These are phyloP conservation scores for Alternaria hordeiaustralica DNA, from an alignment of 2,329 filamentous ascomycete species.

Conservation along the genomic window DNA sequence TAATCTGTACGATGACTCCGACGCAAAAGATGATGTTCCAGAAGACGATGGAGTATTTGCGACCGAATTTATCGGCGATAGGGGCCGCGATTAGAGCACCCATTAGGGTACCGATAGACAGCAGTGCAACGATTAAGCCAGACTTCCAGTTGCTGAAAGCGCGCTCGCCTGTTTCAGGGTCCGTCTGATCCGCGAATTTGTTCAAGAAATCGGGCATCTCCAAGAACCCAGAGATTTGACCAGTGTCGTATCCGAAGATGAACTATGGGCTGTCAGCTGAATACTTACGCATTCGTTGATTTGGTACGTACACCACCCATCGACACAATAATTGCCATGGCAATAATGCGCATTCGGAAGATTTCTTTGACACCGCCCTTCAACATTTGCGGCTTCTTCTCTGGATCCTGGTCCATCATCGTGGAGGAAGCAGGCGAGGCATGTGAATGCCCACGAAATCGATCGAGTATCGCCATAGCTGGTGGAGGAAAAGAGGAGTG, in stretches of 20 bases:
- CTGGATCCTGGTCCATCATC: conserved; percentile 24
- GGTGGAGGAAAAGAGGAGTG: neutral
- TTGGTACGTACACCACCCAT: conserved; percentile 43
- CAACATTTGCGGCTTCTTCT: conserved; percentile 38
- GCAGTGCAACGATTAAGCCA: conserved; percentile 47
- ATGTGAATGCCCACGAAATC: conserved; percentile 19
- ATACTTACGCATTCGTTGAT: neutral
- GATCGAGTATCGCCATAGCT: conserved; percentile 31
- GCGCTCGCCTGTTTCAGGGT: conserved; percentile 26
- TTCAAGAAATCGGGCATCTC: conserved; percentile 45
- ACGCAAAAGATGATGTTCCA: conserved; percentile 69
- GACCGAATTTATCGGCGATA: conserved; percentile 67
- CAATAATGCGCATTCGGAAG: conserved; percentile 40
- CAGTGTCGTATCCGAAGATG: conserved; percentile 45
- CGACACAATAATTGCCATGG: conserved; percentile 43
- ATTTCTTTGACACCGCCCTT: conserved; percentile 33
- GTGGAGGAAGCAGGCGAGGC: conserved; percentile 32
- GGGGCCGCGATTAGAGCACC: conserved; percentile 67
- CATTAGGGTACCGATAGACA: conserved; percentile 78
- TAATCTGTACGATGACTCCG: conserved; percentile 71
- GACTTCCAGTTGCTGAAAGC: conserved; percentile 42
- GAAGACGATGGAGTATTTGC: conserved; percentile 66
- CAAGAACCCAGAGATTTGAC: conserved; percentile 47
- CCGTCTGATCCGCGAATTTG: conserved; percentile 35
- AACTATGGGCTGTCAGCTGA: neutral